Base-by-base conservation (phyloP, 805 yeast species). In the Wickerhamomyces queroliae region DNA sequence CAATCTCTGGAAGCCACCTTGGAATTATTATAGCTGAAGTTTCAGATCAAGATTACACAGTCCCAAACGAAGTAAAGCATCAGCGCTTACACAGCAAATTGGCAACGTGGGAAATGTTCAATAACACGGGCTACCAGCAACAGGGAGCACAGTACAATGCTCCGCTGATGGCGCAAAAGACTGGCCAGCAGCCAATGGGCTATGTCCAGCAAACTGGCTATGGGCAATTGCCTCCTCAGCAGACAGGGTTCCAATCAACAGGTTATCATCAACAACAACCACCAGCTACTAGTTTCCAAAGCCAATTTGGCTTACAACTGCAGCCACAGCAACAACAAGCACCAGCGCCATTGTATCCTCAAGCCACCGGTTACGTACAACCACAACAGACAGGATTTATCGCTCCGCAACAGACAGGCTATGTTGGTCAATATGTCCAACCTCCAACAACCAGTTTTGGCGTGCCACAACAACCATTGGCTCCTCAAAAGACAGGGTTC, bases 401-500 rank as follows among this genome's bases (percentile, higher is more conserved):
- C 10, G 38, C 35, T 16, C 39, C 50, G 34, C 62, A 58, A 38
- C 59, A 45, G 33, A 49, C 56, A 24, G 56, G 61, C 15, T 52
- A 45, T 37, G 49, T 42, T 44, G 50, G 47, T 15, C n/a, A n/a
- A n/a, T n/a, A n/a, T n/a, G n/a, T n/a, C n/a, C n/a, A n/a, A n/a
- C n/a, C n/a, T n/a, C n/a, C n/a, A n/a, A n/a, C n/a, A n/a, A n/a
- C n/a, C n/a, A n/a, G 46, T 26, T 39, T 36, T 44, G 62, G 58
- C 46, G 66, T 59, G 39, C 69, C 52, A 31, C 64, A 53, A 20
- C 67, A 52, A 36, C 61, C 55, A 25, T 49, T 59, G 25, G 56
- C 52, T 27, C 52, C 65, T 13, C 74, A 69, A 45, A 62, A 61
- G 7, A 66, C 73, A 2, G 74, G 72, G 1, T 68, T 61, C 55